Base-by-base conservation (phyloP, 768 basidiomycete species). In the Boletus tomentosulus region DNA sequence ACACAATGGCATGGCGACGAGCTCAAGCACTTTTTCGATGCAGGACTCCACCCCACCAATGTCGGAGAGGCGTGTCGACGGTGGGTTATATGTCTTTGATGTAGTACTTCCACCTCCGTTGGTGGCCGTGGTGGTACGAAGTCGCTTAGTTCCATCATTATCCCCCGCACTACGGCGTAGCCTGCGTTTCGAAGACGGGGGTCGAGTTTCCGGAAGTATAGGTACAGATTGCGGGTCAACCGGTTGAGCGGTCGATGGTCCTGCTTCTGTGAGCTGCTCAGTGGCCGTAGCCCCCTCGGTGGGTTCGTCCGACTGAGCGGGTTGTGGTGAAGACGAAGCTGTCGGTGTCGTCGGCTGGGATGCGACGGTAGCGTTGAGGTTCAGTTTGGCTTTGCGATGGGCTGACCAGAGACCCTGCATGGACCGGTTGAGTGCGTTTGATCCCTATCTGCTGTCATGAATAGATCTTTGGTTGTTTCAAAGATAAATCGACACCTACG, bases 1-100 rank as follows among this genome's bases (percentile, higher is more conserved):
- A 49, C 86, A 85, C 1, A 99, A 73, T 0, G 97, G 97, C 83
- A 98, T 87, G 1, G 91, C 93, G 13, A 98, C 93, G n/a, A 96
- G 84, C 64, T 98, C 95, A 35, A 97, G 81, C 76, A 98, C 83
- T 69, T 94, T 94, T 66, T 96, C 93, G 15, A 98, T 79, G 57
- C 88, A 94, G 13, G 76, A 63, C 53, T 90, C 86, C 5, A 98
- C 80, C 9, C 96, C 97, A 13, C 95, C 97, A 0, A 98, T 78
- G 61, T 93, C 87, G 1, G 91, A 83, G 4, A 98, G 73, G 9
- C 91, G 80, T 0, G 87, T 82, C 1, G 80, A 68, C 0, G 95
- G 93, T 0, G 93, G 88, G 2, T 81, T 66, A 57, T 89, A 74
- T 5, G 80, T 50, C 30, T 74, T 63, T 54, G 54, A 33, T n/a